Evolutionary conservation across 1,284 basidiomycete species (phyloP), one percentile per base, ranked within the genome.

Genomic region (Clitocybe nebularis): DNA sequence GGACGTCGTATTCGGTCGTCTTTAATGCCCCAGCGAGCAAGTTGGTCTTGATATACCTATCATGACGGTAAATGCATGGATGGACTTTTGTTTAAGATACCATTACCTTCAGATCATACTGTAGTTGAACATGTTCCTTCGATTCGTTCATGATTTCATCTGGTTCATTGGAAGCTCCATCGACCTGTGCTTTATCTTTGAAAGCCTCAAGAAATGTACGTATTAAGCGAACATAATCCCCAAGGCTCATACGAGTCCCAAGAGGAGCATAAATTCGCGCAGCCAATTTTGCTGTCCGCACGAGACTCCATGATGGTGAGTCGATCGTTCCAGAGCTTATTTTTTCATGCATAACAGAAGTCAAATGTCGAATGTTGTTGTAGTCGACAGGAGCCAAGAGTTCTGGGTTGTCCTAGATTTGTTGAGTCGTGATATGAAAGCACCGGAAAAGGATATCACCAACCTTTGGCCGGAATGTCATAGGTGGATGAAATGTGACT

Each of bases 261-360:
- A 92, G 65, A 1, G 89, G 89, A 1, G 80, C 89, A 55, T 93
- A 93, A 23, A 93, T 81, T 16, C 84, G 66, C 9, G 85, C 72
- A 2, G 88, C 85, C 25, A 86, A 70, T 57, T 89, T 89, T 10
- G 84, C 82, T 10, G 74, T 76, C 29, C 86, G 77, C 28, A 90
- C 72, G 16, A 86, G 64, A 48, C 81, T 74, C 89, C 90, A 93
- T 5, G 84, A 84, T 14, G 89, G 90, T 1, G 88, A 81, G 51
- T 90, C 84, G 34, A 90, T 72, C 0, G 86, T 88, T 1, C 86
- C 88, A 19, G 76, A 75, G 44, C 81, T 78, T 47, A 93, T 89
- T 47, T 77, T 69, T 29, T 75, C 67, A 38, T 84, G 77, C 55
- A 92, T 75, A 41, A 65, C 68, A 2, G 74, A 58, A 1, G 89